Conservation (phyloP, 495 filamentous ascomycete species). For the Annulohypoxylon stygium region DNA sequence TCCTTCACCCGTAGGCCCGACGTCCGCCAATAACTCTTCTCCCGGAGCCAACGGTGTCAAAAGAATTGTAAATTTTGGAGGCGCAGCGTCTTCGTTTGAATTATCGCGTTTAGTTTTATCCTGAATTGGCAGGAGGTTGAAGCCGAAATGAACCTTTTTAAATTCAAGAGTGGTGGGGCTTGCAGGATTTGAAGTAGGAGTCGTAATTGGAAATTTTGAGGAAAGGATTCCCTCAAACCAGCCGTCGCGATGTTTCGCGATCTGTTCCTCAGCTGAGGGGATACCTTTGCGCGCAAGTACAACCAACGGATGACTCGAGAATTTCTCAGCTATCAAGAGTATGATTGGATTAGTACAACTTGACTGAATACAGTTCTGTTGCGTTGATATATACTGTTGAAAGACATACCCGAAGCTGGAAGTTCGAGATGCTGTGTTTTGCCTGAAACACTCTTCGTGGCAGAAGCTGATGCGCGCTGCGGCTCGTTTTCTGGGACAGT, state of each 20-base stretch:
- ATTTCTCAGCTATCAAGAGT: conserved; percentile 32
- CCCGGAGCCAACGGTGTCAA: conserved; percentile 41
- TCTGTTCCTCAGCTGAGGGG: conserved; percentile 55
- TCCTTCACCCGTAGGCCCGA: conserved; percentile 10
- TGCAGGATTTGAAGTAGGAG: conserved; percentile 22
- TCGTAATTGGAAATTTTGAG: conserved; percentile 44
- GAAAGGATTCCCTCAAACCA: conserved; percentile 64
- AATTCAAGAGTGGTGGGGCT: conserved; percentile 24
- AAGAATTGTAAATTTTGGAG: conserved; percentile 38
- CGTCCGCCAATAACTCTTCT: conserved; percentile 23
- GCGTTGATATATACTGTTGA: neutral
- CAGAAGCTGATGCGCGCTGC: conserved; percentile 21
- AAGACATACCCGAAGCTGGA: conserved; percentile 45
- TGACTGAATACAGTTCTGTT: neutral
- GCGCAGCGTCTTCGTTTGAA: conserved; percentile 11
- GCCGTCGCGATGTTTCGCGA: conserved; percentile 65
- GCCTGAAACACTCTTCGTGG: conserved; percentile 22
- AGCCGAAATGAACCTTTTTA: conserved; percentile 58
- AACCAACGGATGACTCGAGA: conserved; percentile 49
- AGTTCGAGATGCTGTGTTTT: conserved; percentile 37
- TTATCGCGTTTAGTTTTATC: conserved; percentile 13
- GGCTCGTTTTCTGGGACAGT: conserved; percentile 46
- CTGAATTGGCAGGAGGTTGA: conserved; percentile 57
- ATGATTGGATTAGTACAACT: conserved; percentile 16
- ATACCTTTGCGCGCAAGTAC: conserved; percentile 51